Percentiles rank a stretch among this genome's conserved stretches.
These are phyloP conservation scores for Sanghuangporus weigelae DNA, from an alignment of 1,284 basidiomycete species.

Conservation along the genomic window DNA sequence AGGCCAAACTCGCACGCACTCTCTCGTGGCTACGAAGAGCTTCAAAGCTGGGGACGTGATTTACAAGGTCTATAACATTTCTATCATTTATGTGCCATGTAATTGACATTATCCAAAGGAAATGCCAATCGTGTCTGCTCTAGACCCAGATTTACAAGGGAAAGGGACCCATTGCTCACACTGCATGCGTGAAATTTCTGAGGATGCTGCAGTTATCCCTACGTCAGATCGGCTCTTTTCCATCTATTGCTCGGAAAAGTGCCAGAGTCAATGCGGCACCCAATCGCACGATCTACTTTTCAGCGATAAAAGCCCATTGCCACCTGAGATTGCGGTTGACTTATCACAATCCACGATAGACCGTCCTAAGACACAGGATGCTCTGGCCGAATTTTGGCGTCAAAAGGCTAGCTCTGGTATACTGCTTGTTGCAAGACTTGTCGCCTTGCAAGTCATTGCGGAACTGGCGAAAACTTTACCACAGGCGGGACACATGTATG, in stretches of 20 bases:
- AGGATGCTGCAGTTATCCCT: constrained; percentile 38
- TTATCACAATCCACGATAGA: constrained; percentile 29
- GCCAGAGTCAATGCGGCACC: constrained; percentile 46
- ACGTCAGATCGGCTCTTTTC: constrained; percentile 49
- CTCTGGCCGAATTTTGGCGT: constrained; percentile 51
- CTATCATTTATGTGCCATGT: not conserved
- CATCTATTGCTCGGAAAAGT: constrained; percentile 68
- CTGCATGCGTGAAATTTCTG: constrained; percentile 55
- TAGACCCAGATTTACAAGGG: constrained; percentile 64
- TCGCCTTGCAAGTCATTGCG: constrained; percentile 61
- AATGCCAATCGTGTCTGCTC: constrained; percentile 57
- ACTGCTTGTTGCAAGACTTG: constrained; percentile 62
- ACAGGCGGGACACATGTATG: constrained; percentile 23
- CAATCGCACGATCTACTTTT: constrained; percentile 69
- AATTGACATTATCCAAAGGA: constrained; percentile 42
- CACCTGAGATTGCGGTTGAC: constrained; percentile 41
- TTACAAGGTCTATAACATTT: constrained; percentile 49
- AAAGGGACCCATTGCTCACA: constrained; percentile 65
- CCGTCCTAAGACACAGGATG: constrained; percentile 52
- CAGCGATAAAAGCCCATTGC: constrained; percentile 56
- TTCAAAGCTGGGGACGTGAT: constrained; percentile 66
- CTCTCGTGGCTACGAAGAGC: constrained; percentile 64
- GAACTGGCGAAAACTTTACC: constrained; percentile 55
- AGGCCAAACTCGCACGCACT: constrained; percentile 38
- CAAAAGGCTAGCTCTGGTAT: constrained; percentile 40